phyloP scores from a whole-genome alignment of 179 eudicot genomes.

The Sideroxylon spinosum region DNA sequence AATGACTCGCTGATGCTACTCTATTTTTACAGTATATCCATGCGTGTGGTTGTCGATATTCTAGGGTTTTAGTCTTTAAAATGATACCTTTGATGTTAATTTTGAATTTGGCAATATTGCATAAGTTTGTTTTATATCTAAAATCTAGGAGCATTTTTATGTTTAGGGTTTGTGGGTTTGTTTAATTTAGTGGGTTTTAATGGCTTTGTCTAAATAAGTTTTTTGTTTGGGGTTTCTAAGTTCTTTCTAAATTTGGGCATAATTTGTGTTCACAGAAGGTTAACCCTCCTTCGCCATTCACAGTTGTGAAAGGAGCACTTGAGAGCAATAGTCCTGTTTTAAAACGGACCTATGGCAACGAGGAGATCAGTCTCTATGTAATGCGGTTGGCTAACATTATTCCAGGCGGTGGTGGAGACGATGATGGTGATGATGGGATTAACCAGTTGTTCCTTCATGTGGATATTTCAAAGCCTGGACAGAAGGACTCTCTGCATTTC shows the following conservation, averaged over 20 bases:
- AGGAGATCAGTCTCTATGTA: conserved; percentile 69
- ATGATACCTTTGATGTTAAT: not conserved
- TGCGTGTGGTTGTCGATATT: not conserved
- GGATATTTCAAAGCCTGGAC: conserved; percentile 65
- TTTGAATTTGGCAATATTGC: not conserved
- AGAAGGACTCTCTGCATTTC: conserved; percentile 55
- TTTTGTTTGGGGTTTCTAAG: not conserved
- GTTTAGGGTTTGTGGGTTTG: not conserved
- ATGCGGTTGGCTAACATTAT: conserved; percentile 65
- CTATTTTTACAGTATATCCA: not conserved
- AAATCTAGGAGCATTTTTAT: not conserved
- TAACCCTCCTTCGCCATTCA: conserved; percentile 64
- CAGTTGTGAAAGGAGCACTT: conserved; percentile 66
- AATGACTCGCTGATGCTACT: not conserved
- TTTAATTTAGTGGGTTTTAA: not conserved
- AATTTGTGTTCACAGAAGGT: conserved; percentile 49
- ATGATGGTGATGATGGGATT: conserved; percentile 41
- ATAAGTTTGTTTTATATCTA: not conserved
- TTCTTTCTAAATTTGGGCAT: not conserved
- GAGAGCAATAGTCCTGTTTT: conserved; percentile 70
- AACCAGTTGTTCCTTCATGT: conserved; percentile 86
- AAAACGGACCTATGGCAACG: conserved; percentile 48
- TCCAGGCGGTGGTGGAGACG: conserved; percentile 42
- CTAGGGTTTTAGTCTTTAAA: not conserved
- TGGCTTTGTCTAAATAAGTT: not conserved